Evolutionary conservation across 108 stramenopile genomes (phyloP), one percentile per base, ranked within the genome.

Genomic region (Nitzschia sp.): DNA sequence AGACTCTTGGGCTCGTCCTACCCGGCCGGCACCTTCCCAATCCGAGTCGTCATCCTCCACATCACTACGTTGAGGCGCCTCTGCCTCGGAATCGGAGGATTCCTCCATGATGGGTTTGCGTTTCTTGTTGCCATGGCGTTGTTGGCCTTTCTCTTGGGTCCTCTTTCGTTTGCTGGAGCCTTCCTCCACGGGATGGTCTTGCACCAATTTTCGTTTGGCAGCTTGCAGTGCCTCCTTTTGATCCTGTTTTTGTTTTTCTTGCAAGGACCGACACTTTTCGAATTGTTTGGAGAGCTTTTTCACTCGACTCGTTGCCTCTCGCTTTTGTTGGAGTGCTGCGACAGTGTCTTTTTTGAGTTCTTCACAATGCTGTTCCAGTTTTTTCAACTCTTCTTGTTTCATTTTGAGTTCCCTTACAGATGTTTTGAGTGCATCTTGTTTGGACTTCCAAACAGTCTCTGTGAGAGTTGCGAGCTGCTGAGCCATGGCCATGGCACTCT

Each of bases 1-100:
- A 17, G 14, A 15, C 14, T 48, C 17, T 17, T 1, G 14, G 14
- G 14, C 17, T 48, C 17, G 46, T 48, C 6, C 6, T 2, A 6
- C 46, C 46, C 17, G 14, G 1, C n/a, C 38, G 6, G 61, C 43
- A 43, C 61, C 61, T 46, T 62, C 61, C 61, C 61, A 62, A 62
- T 62, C 61, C 17, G 61, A 62, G 44, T 62, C 61, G 2, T 62
- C 61, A 3, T 46, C 43, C 2, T 40, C 57, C 15, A 6, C 21
- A 9, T 8, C 17, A 58, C 12, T 40, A 6, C n/a, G 10, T 7
- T 46, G 20, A 12, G 42, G 29, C 15, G 22, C 38, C 8, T 22
- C 22, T 6, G 10, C 26, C 17, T 62, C 61, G 11, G 41, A 43
- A n/a, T 43, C 41, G 1, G 57, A 58, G 15, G 43, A 44, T 21